Evolutionary conservation across 2,329 filamentous ascomycete genomes (phyloP).

Genomic region (Thelonectria blattea): DNA sequence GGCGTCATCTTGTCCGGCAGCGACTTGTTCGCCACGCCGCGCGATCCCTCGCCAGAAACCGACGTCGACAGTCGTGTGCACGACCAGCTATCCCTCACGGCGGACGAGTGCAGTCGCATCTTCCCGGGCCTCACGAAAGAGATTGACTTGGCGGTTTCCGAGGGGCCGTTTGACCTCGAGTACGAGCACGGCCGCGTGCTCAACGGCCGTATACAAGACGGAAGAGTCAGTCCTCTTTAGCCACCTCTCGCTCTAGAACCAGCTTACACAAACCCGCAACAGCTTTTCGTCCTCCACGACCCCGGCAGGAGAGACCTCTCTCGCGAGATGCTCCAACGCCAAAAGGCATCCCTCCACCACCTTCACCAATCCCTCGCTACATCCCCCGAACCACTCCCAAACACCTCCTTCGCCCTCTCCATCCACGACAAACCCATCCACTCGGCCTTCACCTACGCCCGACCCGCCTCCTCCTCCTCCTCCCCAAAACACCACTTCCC

Average conservation of each 20-base stretch:
- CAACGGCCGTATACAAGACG: constrained; percentile 52
- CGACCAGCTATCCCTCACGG: constrained; percentile 48
- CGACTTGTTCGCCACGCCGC: neutral
- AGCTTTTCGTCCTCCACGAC: constrained; percentile 54
- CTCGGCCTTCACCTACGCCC: constrained; percentile 55
- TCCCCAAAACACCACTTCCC: constrained; percentile 50
- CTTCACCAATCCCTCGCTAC: constrained; percentile 59
- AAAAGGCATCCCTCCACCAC: constrained; percentile 58
- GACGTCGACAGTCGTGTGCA: constrained; percentile 1
- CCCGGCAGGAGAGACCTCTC: constrained; percentile 50
- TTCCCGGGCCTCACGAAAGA: constrained; percentile 56
- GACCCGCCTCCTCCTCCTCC: constrained; percentile 49
- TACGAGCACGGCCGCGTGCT: constrained; percentile 42
- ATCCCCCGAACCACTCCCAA: constrained; percentile 53
- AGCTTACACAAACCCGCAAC: neutral
- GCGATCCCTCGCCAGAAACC: neutral
- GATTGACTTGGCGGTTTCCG: constrained; percentile 51
- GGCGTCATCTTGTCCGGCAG: neutral
- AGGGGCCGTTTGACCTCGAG: constrained; percentile 51
- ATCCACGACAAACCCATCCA: constrained; percentile 56
- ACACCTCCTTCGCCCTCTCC: constrained; percentile 59
- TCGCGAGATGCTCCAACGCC: constrained; percentile 52
- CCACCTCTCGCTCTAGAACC: neutral
- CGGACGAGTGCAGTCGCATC: constrained; percentile 48
- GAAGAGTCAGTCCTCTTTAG: neutral